Conservation (phyloP, 1,284 basidiomycete species). For the Megacollybia platyphylla region DNA sequence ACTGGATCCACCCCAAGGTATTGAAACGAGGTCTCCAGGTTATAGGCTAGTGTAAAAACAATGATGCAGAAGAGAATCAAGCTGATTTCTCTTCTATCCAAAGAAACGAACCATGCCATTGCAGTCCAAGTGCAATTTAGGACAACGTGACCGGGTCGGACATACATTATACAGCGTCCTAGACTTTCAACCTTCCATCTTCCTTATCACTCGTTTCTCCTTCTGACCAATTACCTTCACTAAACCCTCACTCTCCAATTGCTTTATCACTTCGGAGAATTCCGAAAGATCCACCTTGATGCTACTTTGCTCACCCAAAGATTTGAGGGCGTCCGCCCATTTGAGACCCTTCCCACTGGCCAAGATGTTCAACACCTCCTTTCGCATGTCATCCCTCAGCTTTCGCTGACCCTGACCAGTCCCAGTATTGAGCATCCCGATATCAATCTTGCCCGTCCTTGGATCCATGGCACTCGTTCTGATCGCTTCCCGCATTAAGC, state of each 20-base stretch:
- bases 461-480: slow-evolving; percentile 93
- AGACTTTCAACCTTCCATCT: slow-evolving; percentile 31
- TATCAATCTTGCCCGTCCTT: slow-evolving; percentile 89
- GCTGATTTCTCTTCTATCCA: slow-evolving; percentile 49
- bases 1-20: slow-evolving; percentile 29
- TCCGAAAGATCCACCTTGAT: slow-evolving; percentile 67
- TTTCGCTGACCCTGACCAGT: slow-evolving; percentile 78
- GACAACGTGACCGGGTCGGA: too few relatives aligned
- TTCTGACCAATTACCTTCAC: slow-evolving; percentile 80
- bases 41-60: slow-evolving; percentile 53
- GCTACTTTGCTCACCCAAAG: slow-evolving; percentile 69
- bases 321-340: slow-evolving; percentile 70
- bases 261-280: slow-evolving; percentile 73
- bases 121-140: neutral
- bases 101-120: slow-evolving; percentile 22
- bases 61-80: slow-evolving; percentile 47
- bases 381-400: slow-evolving; percentile 75
- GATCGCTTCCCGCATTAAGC: slow-evolving; percentile 92
- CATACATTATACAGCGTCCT: neutral
- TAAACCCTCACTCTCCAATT: slow-evolving; percentile 71
- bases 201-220: slow-evolving; percentile 71
- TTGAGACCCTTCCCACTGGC: slow-evolving; percentile 52
- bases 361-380: slow-evolving; percentile 61
- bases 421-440: slow-evolving; percentile 92
- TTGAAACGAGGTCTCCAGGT: slow-evolving; percentile 45